Base-by-base conservation (phyloP, 352 stramenopile species). In the Pythium grandisporangium region DNA sequence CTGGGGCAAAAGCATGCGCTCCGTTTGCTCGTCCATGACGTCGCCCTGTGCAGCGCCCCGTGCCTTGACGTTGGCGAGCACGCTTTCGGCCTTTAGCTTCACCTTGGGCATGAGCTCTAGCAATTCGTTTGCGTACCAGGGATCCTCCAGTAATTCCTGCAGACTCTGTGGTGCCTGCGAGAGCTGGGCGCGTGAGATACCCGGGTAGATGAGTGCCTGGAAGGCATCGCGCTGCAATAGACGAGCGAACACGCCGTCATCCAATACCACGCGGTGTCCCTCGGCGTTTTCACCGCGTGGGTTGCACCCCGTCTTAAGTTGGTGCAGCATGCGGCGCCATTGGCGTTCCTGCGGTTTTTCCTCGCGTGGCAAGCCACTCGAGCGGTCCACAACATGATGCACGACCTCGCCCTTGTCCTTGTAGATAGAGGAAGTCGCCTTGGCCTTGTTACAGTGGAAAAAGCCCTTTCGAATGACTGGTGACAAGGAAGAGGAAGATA, bases 61-160 rank as follows among this genome's bases (percentile, higher is more conserved):
- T 37, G 59, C 63, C 55, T 95, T 93, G 36, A 95, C 83, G 39
- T 93, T 93, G 6, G 33, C 51, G 14, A 93, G 40, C 6, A 95
- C 80, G 39, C 65, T 84, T 1, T 73, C 53, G 0, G 78, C 83
- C 45, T 93, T 93, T 5, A 48, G 53, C 44, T 93, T 45, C 0
- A 95, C 76, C 34, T 76, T 85, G 16, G 83, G 83, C 74, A 95
- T 93, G 25, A 93, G 53, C 12, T 55, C 49, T 17, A 91, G 26
- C 38, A 95, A 27, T 38, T 91, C 80, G 3, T 79, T 39, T 43
- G 89, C 75, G 46, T 93, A 95, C 67, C 63, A 82, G 6, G 80
- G 66, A 34, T 93, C 81, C 30, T 75, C 66, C 14, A 93, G 44
- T 24, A 95, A 55, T 23, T 58, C 52, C 27, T 89, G 75, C 1